phyloP scores from a whole-genome alignment of 345 rosid species.

The Eucalyptus pauciflora region DNA sequence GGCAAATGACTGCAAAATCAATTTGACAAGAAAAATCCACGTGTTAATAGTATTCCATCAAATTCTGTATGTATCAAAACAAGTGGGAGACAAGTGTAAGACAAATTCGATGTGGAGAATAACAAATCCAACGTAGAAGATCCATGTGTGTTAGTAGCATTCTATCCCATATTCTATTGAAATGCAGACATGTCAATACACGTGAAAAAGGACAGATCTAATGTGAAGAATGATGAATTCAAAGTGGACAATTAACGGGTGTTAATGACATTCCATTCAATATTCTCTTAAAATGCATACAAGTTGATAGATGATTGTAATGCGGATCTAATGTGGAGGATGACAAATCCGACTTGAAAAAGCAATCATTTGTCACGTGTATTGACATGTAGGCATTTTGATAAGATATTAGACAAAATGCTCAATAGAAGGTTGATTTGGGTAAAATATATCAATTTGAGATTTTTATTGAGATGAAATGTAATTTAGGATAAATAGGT shows the following conservation, averaged over 20 bases:
- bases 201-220: accelerated
- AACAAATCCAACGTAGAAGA: not conserved
- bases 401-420: not conserved
- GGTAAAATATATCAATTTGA: not conserved
- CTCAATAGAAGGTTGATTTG: not conserved
- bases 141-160: not conserved
- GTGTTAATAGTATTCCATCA: not conserved
- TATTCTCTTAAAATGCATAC: not conserved
- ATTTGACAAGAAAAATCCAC: not conserved
- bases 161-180: not conserved
- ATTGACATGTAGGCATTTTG: not conserved
- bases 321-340: not conserved
- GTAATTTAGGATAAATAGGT: not conserved
- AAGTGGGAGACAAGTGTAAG: not conserved
- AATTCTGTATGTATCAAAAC: not conserved
- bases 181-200: not conserved
- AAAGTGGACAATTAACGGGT: accelerated
- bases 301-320: accelerated
- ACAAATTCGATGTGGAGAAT: too few relatives aligned
- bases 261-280: not conserved
- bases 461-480: not conserved
- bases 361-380: not conserved
- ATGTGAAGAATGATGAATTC: not conserved
- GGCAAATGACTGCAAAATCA: not conserved
- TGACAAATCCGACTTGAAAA: not conserved